A percentile compares a stretch with the other conserved stretches of the same genome.
Evolutionary conservation across 1,139 yeast genomes (phyloP).

Genomic region (Yamadazyma triangularis): DNA sequence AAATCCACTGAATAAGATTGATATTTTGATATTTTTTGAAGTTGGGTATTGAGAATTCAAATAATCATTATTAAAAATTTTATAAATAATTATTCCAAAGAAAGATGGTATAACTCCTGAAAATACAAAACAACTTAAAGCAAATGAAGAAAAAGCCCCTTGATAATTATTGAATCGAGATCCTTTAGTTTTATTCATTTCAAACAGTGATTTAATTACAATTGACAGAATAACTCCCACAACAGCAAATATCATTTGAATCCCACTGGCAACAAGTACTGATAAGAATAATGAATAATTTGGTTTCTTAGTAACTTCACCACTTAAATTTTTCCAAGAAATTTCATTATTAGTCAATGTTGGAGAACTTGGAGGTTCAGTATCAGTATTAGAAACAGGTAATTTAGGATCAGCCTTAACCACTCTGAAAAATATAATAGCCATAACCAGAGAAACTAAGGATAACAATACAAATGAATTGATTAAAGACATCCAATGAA

Average conservation of each 20-base stretch:
- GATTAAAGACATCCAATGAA: conserved; percentile 70
- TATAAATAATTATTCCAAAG: conserved; percentile 59
- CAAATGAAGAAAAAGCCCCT: conserved; percentile 56
- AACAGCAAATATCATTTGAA: conserved; percentile 63
- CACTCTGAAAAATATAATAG: conserved; percentile 55
- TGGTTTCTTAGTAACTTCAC: conserved; percentile 56
- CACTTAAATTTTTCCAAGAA: conserved; percentile 50
- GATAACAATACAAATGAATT: conserved; percentile 61
- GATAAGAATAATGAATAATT: conserved; percentile 42
- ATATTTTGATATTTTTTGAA: conserved; percentile 18
- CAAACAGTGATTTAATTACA: conserved; percentile 41
- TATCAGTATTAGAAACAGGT: conserved; percentile 11
- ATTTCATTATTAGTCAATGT: conserved; percentile 16
- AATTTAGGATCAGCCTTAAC: conserved; percentile 30
- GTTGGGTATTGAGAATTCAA: conserved; percentile 22
- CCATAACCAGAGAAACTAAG: conserved; percentile 57
- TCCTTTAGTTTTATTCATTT: conserved; percentile 17
- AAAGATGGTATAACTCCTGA: conserved; percentile 77
- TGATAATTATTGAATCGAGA: conserved; percentile 50
- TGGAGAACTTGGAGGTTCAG: conserved; percentile 46
- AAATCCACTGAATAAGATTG: conserved; percentile 54
- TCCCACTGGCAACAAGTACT: conserved; percentile 66
- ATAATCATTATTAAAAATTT: conserved; percentile 40
- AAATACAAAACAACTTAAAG: conserved; percentile 55
- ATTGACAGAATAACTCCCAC: conserved; percentile 58